Evolutionary conservation across 2,329 filamentous ascomycete genomes (phyloP).

Genomic region (Beauveria medogensis): DNA sequence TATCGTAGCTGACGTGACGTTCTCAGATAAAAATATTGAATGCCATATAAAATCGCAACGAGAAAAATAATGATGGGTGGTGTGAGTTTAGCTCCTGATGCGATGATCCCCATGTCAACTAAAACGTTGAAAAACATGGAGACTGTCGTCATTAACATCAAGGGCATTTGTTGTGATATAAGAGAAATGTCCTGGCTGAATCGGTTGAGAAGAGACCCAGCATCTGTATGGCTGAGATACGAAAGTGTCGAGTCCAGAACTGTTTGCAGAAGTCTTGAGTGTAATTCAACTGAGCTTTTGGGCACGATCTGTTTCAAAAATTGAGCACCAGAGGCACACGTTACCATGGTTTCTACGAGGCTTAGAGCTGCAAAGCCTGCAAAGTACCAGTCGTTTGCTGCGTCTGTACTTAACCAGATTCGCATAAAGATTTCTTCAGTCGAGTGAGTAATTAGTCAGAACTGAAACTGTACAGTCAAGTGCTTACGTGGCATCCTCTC

Average conservation of each 20-base stretch:
- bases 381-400: slow-evolving; percentile 9
- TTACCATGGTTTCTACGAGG: not conserved
- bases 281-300: not conserved
- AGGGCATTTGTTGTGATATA: slow-evolving; percentile 19
- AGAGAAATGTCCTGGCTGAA: slow-evolving; percentile 22
- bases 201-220: slow-evolving; percentile 10
- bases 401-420: slow-evolving; percentile 11
- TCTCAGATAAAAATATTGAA: slow-evolving; percentile 25
- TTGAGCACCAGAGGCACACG: not conserved
- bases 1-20: slow-evolving; percentile 29
- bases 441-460: too few relatives aligned
- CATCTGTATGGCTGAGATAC: slow-evolving; percentile 13
- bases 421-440: slow-evolving; percentile 1
- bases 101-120: slow-evolving; percentile 16
- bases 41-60: slow-evolving; percentile 17
- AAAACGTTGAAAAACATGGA: slow-evolving; percentile 19
- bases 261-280: not conserved
- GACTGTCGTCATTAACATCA: slow-evolving; percentile 15
- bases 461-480: too few relatives aligned
- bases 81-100: slow-evolving; percentile 21
- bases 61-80: slow-evolving; percentile 21
- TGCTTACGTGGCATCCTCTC: not conserved
- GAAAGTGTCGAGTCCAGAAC: slow-evolving; percentile 8
- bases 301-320: slow-evolving; percentile 2
- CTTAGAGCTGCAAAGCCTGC: not conserved